Conservation (phyloP, 345 rosid species). For the Aurinia saxatilis region DNA sequence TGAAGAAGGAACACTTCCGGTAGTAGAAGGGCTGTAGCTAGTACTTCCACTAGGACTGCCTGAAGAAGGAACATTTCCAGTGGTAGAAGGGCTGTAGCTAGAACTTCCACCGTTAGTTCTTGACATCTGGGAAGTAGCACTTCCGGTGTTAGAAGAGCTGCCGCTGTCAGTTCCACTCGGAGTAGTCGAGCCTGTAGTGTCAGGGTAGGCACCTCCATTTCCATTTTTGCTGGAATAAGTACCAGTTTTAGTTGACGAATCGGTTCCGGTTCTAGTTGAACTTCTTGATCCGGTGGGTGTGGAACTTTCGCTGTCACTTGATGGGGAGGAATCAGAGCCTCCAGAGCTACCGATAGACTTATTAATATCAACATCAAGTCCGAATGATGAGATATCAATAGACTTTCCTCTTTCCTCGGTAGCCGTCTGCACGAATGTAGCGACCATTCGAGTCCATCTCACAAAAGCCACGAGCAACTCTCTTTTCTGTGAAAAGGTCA, state of each 20-base stretch:
- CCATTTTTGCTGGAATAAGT: too few species aligned
- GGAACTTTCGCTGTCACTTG: not conserved
- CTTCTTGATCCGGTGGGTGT: not conserved
- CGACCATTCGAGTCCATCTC: not conserved
- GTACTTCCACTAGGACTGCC: too few species aligned
- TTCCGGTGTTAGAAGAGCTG: too few species aligned
- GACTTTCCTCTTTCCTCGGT: not conserved
- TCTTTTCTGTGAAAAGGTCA: not conserved
- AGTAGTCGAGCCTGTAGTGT: not conserved
- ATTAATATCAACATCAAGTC: slow-evolving; percentile 22
- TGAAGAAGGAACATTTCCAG: not conserved
- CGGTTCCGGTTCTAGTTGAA: too few species aligned
- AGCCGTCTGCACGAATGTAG: not conserved
- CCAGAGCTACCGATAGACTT: too few species aligned
- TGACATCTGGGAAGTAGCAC: too few species aligned
- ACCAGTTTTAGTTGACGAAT: too few species aligned
- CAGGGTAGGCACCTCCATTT: not conserved
- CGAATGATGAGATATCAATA: slow-evolving; percentile 1
- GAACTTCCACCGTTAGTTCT: too few species aligned
- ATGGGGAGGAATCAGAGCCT: too few species aligned
- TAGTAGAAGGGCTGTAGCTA: too few species aligned
- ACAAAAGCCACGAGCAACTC: slow-evolving; percentile 7
- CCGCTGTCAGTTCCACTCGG: too few species aligned
- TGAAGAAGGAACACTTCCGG: too few species aligned
- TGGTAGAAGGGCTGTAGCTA: not conserved